A percentile compares a stretch with the other conserved stretches of the same genome.
phyloP scores from a whole-genome alignment of 495 filamentous ascomycete genomes.

The Daldinia vernicosa region DNA sequence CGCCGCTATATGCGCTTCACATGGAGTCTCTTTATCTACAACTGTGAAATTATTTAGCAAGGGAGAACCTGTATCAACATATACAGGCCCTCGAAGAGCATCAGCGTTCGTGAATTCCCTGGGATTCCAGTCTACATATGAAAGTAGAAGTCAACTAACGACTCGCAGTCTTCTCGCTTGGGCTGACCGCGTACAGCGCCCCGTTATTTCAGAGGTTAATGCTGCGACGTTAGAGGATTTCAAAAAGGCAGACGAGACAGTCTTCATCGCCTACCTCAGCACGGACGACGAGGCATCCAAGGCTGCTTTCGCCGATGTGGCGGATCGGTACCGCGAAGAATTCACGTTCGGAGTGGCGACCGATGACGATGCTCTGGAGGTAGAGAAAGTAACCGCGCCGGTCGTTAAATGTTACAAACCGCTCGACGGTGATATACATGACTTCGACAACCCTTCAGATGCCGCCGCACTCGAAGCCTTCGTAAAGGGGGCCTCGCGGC shows the following conservation, averaged over 20 bases:
- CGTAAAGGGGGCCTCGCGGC: slow-evolving; percentile 45
- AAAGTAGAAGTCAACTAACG: slow-evolving; percentile 12
- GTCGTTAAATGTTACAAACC: slow-evolving; percentile 50
- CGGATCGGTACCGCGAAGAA: slow-evolving; percentile 45
- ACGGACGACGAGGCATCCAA: slow-evolving; percentile 23
- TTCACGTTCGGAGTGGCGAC: slow-evolving; percentile 51
- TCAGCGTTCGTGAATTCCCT: slow-evolving; percentile 41
- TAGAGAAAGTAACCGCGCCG: slow-evolving; percentile 32
- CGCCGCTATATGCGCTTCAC: slow-evolving; percentile 38
- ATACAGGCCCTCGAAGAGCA: slow-evolving; percentile 46
- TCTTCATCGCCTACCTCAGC: slow-evolving; percentile 52
- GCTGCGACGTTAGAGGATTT: slow-evolving; percentile 40
- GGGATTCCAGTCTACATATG: background rate
- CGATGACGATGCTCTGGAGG: slow-evolving; percentile 31
- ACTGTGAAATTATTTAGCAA: slow-evolving; percentile 42
- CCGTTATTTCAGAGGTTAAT: slow-evolving; percentile 42
- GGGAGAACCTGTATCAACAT: slow-evolving; percentile 25
- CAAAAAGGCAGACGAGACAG: slow-evolving; percentile 48
- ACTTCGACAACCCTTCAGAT: slow-evolving; percentile 38
- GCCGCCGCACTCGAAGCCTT: slow-evolving; percentile 45
- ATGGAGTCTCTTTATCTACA: slow-evolving; percentile 45
- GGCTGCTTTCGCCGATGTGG: slow-evolving; percentile 42
- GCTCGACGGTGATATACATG: slow-evolving; percentile 44
- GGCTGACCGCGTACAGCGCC: slow-evolving; percentile 42
- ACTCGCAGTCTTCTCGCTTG: slow-evolving; percentile 48